Percentiles rank a stretch among this genome's conserved stretches.
Evolutionary conservation across 345 rosid genomes (phyloP).

Genomic region (Hypericum perforatum): DNA sequence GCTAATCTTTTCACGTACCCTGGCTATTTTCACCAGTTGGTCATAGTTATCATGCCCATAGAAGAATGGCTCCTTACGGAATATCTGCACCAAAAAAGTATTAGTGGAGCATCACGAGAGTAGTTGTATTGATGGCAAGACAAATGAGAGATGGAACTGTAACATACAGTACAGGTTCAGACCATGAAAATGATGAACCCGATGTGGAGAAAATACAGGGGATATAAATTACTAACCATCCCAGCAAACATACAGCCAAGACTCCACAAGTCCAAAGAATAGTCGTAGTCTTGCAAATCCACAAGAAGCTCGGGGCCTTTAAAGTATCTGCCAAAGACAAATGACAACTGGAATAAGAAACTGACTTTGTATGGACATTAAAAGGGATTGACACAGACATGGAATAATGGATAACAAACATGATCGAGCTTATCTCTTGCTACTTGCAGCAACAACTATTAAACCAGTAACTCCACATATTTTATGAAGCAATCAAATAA

Average conservation of each 20-base stretch:
- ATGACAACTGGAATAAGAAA: background rate
- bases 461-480: too few relatives aligned
- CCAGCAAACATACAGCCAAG: constrained; percentile 99
- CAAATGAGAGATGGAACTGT: too few relatives aligned
- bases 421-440: too few relatives aligned
- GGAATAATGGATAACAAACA: background rate
- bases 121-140: too few relatives aligned
- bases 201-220: too few relatives aligned
- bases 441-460: too few relatives aligned
- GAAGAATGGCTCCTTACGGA: constrained; percentile 97
- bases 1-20: constrained; percentile 37
- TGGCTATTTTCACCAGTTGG: constrained; percentile 92
- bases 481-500: too few relatives aligned
- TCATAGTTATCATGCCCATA: constrained; percentile 98
- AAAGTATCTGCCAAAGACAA: constrained; percentile 53
- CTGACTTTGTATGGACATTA: background rate
- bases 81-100: constrained; percentile 55
- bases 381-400: background rate
- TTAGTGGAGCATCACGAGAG: constrained; percentile 17
- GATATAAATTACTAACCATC: constrained; percentile 48
- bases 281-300: constrained; percentile 96
- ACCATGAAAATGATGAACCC: too few relatives aligned
- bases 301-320: constrained; percentile 99
- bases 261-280: constrained; percentile 96
- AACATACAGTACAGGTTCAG: too few relatives aligned